Percentiles rank a stretch among this genome's conserved stretches.
phyloP scores from a whole-genome alignment of 257 asterid species.

The Forsythia viridissima region DNA sequence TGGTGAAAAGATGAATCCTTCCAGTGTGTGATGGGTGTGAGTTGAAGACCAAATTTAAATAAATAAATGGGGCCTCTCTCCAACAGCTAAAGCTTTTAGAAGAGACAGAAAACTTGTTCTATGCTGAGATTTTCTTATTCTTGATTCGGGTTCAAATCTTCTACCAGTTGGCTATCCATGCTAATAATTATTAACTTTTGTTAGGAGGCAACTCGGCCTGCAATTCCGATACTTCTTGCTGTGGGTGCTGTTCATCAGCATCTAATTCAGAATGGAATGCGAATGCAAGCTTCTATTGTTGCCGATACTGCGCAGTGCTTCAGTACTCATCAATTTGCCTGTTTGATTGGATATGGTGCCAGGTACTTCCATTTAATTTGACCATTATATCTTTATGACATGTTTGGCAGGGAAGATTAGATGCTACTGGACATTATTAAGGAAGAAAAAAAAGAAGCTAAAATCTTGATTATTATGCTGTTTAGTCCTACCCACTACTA shows the following conservation, averaged over 20 bases:
- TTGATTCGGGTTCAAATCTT: constrained; percentile 6
- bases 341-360: constrained; percentile 98
- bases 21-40: neutral
- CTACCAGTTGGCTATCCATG: constrained; percentile 10
- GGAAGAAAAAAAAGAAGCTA: no score
- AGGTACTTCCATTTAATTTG: constrained; percentile 54
- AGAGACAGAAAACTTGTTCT: neutral
- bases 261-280: constrained; percentile 91
- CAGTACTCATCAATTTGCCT: constrained; percentile 99
- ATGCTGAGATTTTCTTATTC: neutral
- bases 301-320: constrained; percentile 99
- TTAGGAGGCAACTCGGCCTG: constrained; percentile 96
- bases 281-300: constrained; percentile 96
- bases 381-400: neutral
- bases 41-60: neutral
- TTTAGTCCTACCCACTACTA: no score
- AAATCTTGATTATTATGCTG: no score
- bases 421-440: neutral
- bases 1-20: neutral
- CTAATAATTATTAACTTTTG: constrained; percentile 22
- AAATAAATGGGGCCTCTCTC: neutral
- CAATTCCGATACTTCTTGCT: constrained; percentile 96
- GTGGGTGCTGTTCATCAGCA: constrained; percentile 99
- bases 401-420: neutral
- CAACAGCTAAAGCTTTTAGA: no score